phyloP scores from a whole-genome alignment of 345 rosid species.

The Eucalyptus sp. region DNA sequence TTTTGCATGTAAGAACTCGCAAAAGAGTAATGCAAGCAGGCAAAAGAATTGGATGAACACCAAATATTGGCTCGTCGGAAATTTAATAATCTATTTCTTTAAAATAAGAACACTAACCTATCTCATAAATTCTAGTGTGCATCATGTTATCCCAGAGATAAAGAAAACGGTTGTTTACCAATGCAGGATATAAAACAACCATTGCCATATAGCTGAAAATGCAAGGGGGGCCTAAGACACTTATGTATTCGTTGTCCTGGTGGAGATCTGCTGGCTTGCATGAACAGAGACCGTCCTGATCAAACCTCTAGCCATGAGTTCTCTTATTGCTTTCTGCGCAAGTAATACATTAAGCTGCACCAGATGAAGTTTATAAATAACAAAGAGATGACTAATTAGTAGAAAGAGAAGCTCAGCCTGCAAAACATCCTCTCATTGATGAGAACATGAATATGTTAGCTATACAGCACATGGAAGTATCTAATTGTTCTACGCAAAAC shows the following conservation, averaged over 20 bases:
- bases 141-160: not conserved
- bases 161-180: not conserved
- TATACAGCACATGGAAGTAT: not conserved
- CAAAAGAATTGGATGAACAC: not conserved
- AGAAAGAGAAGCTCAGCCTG: not conserved
- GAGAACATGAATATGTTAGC: not conserved
- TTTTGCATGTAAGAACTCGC: not conserved
- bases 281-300: constrained; percentile 72
- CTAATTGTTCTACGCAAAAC: not conserved
- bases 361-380: too few species aligned
- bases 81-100: not conserved
- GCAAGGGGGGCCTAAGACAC: not conserved
- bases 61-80: not conserved
- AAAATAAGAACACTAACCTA: not conserved
- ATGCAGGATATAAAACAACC: not conserved
- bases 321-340: constrained; percentile 64
- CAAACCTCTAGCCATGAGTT: constrained; percentile 68
- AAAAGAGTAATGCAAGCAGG: not conserved
- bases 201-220: not conserved
- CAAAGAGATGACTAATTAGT: not conserved
- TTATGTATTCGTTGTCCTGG: constrained; percentile 65
- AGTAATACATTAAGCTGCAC: constrained; percentile 61
- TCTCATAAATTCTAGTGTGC: not conserved
- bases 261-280: constrained; percentile 79
- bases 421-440: not conserved